Base-by-base conservation (phyloP, 371 early-diverging fungal species). In the Blakeslea trispora region DNA sequence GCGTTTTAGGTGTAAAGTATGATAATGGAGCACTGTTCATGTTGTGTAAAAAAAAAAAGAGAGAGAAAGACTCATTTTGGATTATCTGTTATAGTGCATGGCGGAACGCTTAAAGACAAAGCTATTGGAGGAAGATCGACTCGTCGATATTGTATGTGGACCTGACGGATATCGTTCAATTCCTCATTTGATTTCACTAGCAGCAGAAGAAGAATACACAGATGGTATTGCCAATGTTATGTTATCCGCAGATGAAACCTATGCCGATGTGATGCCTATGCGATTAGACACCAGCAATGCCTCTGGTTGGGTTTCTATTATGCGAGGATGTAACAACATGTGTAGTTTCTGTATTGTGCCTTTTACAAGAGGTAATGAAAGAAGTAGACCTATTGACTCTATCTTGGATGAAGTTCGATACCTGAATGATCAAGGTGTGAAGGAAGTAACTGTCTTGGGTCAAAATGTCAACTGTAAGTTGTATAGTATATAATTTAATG, bases 281-380 rank as follows among this genome's bases (percentile, higher is more conserved):
- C 75, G 91, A 24, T 69, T 88, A 23, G 79, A 90, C 54, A 65
- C 75, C 17, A 74, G 80, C 55, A 76, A 74, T 55, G 77, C 82
- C 14, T 76, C 84, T 32, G 91, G 83, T 5, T 86, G 85, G 68
- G 64, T 91, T 11, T 87, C 88, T 3, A 81, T 91, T 37, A 91
- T 91, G 91, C 69, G 91, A 31, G 91, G 91, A 45, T 91, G 91
- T 69, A 90, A 91, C 66, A 91, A 91, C 58, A 91, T 91, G 91
- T 91, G 91, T 56, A 79, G 82, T 39, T 91, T 86, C 63, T 91
- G 91, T 59, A 88, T 91, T 21, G 91, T 89, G 2, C 89, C 91
- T 4, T 90, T 90, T 42, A 90, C 89, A 3, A 72, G 82, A 55
- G 81, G 77, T 34, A 89, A 75, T 37, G 91, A 91, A 55, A 73